Conservation (phyloP, 192 early-diverging fungal species). For the Dispira parvispora region DNA sequence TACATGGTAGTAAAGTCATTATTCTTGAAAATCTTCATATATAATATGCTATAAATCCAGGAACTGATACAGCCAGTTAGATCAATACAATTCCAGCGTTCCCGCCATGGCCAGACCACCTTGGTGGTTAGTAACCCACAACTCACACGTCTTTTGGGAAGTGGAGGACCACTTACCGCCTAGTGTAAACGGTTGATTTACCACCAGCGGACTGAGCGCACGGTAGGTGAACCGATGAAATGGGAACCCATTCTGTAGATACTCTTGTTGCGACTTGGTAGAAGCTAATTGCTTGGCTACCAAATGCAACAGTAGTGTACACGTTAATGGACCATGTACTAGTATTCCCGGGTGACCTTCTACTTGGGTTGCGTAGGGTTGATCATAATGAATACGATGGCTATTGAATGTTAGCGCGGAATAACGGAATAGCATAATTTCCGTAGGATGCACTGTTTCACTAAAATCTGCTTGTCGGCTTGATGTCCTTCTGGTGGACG, state of each 20-base stretch:
- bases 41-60: too few relatives aligned
- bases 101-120: conserved; percentile 61
- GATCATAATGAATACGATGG: conserved; percentile 80
- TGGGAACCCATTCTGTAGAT: conserved; percentile 18
- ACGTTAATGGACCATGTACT: conserved; percentile 66
- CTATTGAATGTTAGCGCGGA: conserved; percentile 83
- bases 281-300: conserved; percentile 14
- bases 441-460: conserved; percentile 34
- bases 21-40: too few relatives aligned
- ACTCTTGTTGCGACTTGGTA: conserved; percentile 3
- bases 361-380: conserved; percentile 39
- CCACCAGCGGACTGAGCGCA: conserved; percentile 48
- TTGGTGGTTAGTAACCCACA: conserved; percentile 49
- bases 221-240: conserved; percentile 53
- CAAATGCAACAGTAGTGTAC: conserved; percentile 54
- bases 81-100: neutral
- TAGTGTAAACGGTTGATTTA: conserved; percentile 34
- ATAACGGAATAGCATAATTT: conserved; percentile 67
- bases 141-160: conserved; percentile 28
- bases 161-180: conserved; percentile 23
- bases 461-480: conserved; percentile 37
- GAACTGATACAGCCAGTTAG: too few relatives aligned
- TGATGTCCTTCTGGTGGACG: conserved; percentile 16
- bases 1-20: too few relatives aligned
- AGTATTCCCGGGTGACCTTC: conserved; percentile 56